A percentile compares a stretch with the other conserved stretches of the same genome.
Conservation (phyloP, 352 stramenopile genomes). For the Globisporangium sylvaticum region DNA sequence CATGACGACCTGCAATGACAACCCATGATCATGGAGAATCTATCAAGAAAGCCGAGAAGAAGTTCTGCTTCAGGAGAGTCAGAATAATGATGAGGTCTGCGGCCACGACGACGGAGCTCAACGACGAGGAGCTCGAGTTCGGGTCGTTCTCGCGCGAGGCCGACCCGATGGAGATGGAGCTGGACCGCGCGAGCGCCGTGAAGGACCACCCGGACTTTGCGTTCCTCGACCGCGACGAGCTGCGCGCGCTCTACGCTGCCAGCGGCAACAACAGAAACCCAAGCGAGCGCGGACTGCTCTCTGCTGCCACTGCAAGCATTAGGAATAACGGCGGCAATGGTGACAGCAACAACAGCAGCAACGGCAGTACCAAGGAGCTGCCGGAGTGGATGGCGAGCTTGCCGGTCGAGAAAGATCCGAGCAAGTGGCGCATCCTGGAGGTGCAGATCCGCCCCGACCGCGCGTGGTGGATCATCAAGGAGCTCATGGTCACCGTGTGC, state of each 20-base stretch:
- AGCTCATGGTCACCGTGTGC: conserved; percentile 73
- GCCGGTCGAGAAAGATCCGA: conserved; percentile 58
- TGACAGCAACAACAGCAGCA: too few species aligned
- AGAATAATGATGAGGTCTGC: neutral
- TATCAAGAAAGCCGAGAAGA: neutral
- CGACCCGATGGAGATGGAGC: conserved; percentile 73
- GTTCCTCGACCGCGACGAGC: conserved; percentile 34
- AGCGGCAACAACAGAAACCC: neutral
- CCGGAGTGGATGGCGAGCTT: conserved; percentile 55
- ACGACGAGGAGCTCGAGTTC: conserved; percentile 67
- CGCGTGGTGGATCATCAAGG: conserved; percentile 71
- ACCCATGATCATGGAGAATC: neutral
- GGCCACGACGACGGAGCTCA: conserved; percentile 18
- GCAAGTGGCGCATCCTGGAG: conserved; percentile 65
- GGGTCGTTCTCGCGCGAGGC: conserved; percentile 45
- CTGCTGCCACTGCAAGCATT: conserved; percentile 10
- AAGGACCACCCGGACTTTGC: conserved; percentile 71
- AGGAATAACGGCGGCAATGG: neutral
- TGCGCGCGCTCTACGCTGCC: conserved; percentile 24
- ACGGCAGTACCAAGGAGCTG: conserved; percentile 12
- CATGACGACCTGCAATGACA: neutral
- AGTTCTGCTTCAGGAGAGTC: neutral
- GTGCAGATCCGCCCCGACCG: conserved; percentile 68
- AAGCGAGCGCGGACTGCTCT: conserved; percentile 1
- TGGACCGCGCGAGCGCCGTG: conserved; percentile 42